phyloP scores from a whole-genome alignment of 257 asterid genomes.

The Gentiana dahurica region DNA sequence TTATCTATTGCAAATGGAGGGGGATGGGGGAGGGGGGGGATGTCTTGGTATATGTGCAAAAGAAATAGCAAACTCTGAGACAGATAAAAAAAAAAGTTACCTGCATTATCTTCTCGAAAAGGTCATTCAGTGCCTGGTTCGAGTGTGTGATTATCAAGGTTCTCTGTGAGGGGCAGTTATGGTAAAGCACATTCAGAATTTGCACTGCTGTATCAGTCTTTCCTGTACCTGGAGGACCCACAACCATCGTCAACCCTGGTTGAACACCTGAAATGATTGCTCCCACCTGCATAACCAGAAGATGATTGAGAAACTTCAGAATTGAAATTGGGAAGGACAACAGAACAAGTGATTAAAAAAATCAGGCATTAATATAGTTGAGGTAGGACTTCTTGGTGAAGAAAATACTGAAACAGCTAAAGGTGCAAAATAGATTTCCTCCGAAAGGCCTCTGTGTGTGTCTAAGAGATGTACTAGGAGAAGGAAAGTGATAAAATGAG shows the following conservation, averaged over 20 bases:
- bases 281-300: slow-evolving; percentile 50
- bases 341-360: too few species aligned
- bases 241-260: slow-evolving; percentile 98
- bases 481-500: background rate
- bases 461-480: background rate
- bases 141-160: slow-evolving; percentile 97
- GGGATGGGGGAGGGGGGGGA: too few species aligned
- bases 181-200: slow-evolving; percentile 88
- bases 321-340: background rate
- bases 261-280: slow-evolving; percentile 89
- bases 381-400: too few species aligned
- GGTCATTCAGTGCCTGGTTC: slow-evolving; percentile 95
- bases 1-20: too few species aligned
- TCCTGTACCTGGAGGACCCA: slow-evolving; percentile 99
- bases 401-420: too few species aligned
- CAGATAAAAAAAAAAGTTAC: slow-evolving; percentile 16
- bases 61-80: too few species aligned
- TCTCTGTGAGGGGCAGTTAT: slow-evolving; percentile 98
- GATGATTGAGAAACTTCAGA: slow-evolving; percentile 8
- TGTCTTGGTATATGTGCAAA: too few species aligned
- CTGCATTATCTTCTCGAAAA: slow-evolving; percentile 99
- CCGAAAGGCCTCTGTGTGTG: background rate
- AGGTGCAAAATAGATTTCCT: background rate
- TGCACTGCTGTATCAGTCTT: slow-evolving; percentile 99
- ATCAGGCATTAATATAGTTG: too few species aligned